Percentiles rank a stretch among this genome's conserved stretches.
Conservation (phyloP, 805 yeast species). For the Saccharomycopsis lassenensis region DNA sequence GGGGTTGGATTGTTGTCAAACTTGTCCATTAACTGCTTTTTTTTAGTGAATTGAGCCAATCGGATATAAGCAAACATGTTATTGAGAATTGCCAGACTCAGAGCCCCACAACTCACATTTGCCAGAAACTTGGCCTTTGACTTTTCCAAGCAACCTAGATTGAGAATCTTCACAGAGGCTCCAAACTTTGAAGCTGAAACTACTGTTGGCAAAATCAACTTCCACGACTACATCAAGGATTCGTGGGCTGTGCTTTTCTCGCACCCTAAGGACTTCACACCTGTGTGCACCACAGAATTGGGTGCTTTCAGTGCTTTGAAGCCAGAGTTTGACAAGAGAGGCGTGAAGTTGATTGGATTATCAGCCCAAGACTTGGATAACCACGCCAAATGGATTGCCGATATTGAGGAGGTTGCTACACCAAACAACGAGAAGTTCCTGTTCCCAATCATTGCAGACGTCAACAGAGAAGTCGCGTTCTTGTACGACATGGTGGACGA, state of each 20-base stretch:
- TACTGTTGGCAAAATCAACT: constrained; percentile 71
- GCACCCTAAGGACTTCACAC: constrained; percentile 95
- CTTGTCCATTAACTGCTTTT: no score
- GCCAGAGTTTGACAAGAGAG: constrained; percentile 79
- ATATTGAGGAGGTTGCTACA: constrained; percentile 69
- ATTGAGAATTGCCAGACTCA: no score
- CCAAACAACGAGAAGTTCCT: constrained; percentile 55
- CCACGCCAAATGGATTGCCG: constrained; percentile 82
- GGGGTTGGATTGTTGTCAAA: no score
- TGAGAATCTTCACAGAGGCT: constrained; percentile 74
- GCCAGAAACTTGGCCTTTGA: constrained; percentile 8
- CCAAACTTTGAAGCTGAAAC: constrained; percentile 83
- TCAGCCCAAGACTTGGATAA: constrained; percentile 75
- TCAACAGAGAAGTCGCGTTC: constrained; percentile 73
- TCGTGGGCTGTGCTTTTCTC: constrained; percentile 85
- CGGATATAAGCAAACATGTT: no score
- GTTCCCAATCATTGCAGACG: constrained; percentile 89
- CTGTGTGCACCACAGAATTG: constrained; percentile 92
- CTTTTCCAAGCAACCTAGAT: constrained; percentile 37
- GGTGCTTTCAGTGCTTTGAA: constrained; percentile 88
- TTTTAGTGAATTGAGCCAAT: no score
- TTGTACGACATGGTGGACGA: constrained; percentile 82
- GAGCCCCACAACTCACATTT: no score
- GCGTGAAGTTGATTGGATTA: constrained; percentile 79
- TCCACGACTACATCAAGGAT: constrained; percentile 80